phyloP scores from a whole-genome alignment of 164 flowering plant genomes.

The Stephania japonica region DNA sequence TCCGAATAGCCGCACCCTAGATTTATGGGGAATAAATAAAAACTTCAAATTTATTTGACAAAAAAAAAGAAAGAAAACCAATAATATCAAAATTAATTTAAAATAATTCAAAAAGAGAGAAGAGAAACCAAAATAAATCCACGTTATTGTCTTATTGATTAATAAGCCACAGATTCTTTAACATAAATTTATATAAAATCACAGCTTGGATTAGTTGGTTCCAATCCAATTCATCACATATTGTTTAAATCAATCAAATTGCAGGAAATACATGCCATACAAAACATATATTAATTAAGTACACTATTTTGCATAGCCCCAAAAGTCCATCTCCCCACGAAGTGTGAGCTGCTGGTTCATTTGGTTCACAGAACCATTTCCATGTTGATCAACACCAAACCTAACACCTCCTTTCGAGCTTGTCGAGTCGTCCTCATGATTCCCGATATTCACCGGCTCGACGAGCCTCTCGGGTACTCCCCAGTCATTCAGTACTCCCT shows the following conservation, averaged over 20 bases:
- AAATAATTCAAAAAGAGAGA: too few species aligned
- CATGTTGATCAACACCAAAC: conserved; percentile 20
- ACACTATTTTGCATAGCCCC: conserved; percentile 60
- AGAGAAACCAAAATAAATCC: too few species aligned
- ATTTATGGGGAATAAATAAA: too few species aligned
- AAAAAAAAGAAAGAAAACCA: too few species aligned
- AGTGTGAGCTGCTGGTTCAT: conserved; percentile 47
- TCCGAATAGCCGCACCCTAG: too few species aligned
- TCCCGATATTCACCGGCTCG: conserved; percentile 3
- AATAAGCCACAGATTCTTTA: too few species aligned
- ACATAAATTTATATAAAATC: background rate
- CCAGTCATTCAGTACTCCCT: conserved; percentile 47
- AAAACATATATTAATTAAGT: background rate
- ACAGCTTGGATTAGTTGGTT: background rate
- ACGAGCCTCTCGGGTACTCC: conserved; percentile 46
- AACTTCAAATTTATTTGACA: too few species aligned
- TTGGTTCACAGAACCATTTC: conserved; percentile 29
- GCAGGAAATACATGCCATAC: background rate
- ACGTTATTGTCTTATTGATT: too few species aligned
- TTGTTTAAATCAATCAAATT: background rate
- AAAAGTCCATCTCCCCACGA: conserved; percentile 80
- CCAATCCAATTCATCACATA: background rate
- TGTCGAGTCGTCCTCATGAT: background rate
- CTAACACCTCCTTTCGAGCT: conserved; percentile 15
- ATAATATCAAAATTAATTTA: too few species aligned